A percentile compares a stretch with the other conserved stretches of the same genome.
Evolutionary conservation across 2,329 filamentous ascomycete species (phyloP).

Genomic region (Cladophialophora psammophila): DNA sequence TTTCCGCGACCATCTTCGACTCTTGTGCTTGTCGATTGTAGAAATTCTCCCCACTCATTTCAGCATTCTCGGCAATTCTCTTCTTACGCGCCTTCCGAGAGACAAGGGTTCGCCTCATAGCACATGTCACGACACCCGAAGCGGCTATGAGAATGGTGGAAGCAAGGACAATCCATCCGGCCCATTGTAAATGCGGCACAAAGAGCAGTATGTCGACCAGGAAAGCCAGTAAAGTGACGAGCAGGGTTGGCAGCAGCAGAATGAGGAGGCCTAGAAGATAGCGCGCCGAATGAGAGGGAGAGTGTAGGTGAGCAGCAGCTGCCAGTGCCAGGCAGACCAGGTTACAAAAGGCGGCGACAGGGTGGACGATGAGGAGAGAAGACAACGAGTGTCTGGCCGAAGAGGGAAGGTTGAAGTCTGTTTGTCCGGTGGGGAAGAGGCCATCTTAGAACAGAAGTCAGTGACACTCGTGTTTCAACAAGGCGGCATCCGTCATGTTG

Average conservation of each 20-base stretch:
- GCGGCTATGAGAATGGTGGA: conserved; percentile 85
- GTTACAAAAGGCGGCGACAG: conserved; percentile 84
- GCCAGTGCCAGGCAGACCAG: conserved; percentile 84
- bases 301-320: conserved; percentile 81
- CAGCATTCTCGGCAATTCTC: conserved; percentile 89
- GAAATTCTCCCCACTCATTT: conserved; percentile 95
- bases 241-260: conserved; percentile 81
- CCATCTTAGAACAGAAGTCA: conserved; percentile 49
- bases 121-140: conserved; percentile 85
- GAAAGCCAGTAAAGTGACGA: conserved; percentile 85
- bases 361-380: conserved; percentile 88
- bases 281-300: conserved; percentile 85
- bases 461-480: conserved; percentile 1
- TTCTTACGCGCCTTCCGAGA: conserved; percentile 92
- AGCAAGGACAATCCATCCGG: conserved; percentile 89
- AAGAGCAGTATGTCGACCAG: conserved; percentile 93
- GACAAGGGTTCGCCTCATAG: conserved; percentile 91
- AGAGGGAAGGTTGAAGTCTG: conserved; percentile 70
- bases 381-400: conserved; percentile 74
- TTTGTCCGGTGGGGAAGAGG: conserved; percentile 54
- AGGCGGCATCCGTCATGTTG: conserved; percentile 2
- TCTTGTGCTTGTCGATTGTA: conserved; percentile 68
- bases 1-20: conserved; percentile 43
- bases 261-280: conserved; percentile 88
- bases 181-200: conserved; percentile 91